Conservation (phyloP, 2,329 filamentous ascomycete species). For the Penicillium expansum region DNA sequence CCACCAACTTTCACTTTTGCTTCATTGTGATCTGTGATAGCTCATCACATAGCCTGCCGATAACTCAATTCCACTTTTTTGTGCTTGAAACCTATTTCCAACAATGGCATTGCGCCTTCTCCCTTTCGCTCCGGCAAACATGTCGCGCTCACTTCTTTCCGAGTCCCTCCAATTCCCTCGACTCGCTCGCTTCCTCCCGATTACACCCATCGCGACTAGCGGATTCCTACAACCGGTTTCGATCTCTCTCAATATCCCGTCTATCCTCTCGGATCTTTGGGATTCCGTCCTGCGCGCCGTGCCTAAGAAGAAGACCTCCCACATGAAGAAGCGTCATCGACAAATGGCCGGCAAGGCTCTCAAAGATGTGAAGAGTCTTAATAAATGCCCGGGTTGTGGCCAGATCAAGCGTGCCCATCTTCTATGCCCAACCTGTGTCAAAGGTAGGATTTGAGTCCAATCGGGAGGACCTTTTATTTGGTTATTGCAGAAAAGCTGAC, state of each 20-base stretch:
- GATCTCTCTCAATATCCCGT: constrained; percentile 62
- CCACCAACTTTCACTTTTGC: constrained; percentile 6
- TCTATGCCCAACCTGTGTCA: constrained; percentile 81
- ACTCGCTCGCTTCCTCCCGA: constrained; percentile 36
- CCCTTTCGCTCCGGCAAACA: constrained; percentile 13
- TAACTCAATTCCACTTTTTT: too few relatives aligned
- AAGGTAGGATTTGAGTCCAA: constrained; percentile 54
- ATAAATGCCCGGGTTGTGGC: constrained; percentile 86
- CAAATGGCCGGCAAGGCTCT: constrained; percentile 95
- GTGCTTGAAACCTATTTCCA: not conserved
- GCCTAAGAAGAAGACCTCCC: constrained; percentile 97
- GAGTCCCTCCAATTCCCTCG: constrained; percentile 26
- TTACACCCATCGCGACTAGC: constrained; percentile 52
- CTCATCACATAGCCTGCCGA: not conserved
- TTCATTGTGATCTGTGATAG: constrained; percentile 7
- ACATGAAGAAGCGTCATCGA: constrained; percentile 89
- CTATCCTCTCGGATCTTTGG: constrained; percentile 80
- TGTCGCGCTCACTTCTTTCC: constrained; percentile 18
- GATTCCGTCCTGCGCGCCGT: constrained; percentile 88
- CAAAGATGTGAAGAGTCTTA: constrained; percentile 83
- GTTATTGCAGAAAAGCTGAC: constrained; percentile 7
- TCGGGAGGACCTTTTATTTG: not conserved
- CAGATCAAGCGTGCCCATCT: constrained; percentile 83
- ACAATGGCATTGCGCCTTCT: constrained; percentile 32
- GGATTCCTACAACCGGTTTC: constrained; percentile 59